Percentiles rank a stretch among this genome's conserved stretches.
Conservation (phyloP, 305 asterid genomes). For the Fraxinus albicans region DNA sequence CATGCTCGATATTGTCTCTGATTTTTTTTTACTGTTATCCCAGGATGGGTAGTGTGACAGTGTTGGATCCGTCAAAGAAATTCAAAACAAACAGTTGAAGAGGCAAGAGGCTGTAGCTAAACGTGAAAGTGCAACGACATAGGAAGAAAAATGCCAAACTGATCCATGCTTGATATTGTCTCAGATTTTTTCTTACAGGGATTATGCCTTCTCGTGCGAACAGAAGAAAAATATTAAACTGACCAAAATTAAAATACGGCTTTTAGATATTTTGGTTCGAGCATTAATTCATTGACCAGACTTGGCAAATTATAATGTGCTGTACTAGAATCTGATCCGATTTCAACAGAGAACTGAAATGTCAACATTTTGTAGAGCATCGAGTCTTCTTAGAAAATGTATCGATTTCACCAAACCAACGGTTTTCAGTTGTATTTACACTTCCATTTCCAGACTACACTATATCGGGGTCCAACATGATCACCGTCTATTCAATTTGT, state of each 20-base stretch:
- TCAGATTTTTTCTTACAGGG: no score
- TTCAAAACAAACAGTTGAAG: conserved; percentile 40
- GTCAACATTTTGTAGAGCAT: conserved; percentile 18
- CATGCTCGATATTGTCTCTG: not conserved
- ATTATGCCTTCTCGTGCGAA: no score
- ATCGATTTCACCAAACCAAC: conserved; percentile 20
- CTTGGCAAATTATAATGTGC: not conserved
- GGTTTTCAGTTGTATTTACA: not conserved
- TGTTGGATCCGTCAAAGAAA: conserved; percentile 40
- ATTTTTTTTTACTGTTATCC: conserved; percentile 10
- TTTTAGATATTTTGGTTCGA: not conserved
- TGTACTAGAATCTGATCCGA: not conserved
- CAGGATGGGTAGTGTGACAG: conserved; percentile 51
- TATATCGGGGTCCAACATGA: conserved; percentile 18
- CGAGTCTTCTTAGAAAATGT: conserved; percentile 17
- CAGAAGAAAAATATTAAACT: no score
- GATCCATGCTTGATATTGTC: no score
- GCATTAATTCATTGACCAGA: not conserved
- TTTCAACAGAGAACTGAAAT: not conserved
- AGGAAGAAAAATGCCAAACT: not conserved
- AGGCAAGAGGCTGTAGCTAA: conserved; percentile 57
- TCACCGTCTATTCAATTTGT: conserved; percentile 23
- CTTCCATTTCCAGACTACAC: not conserved
- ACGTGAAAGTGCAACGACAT: conserved; percentile 51
- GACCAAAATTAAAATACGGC: no score